Conservation (phyloP, 2,329 filamentous ascomycete genomes). For the Stagonosporopsis cucurbitacearum region DNA sequence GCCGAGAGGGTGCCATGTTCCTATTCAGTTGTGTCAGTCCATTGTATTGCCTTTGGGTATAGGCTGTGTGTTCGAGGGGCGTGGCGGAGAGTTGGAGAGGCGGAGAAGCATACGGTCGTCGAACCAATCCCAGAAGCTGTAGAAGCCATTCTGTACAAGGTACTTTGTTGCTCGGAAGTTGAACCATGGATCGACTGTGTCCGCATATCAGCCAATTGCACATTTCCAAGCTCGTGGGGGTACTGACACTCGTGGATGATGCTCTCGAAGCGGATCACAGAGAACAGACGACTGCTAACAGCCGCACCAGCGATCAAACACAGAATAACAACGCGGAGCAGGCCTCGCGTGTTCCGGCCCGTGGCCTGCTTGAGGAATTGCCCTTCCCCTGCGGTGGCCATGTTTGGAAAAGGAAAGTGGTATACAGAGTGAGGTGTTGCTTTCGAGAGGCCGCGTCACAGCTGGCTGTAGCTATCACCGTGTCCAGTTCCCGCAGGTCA, state of each 20-base stretch:
- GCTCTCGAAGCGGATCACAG: slow-evolving; percentile 98
- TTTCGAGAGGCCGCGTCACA: slow-evolving; percentile 46
- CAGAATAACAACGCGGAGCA: slow-evolving; percentile 90
- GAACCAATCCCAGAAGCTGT: slow-evolving; percentile 99
- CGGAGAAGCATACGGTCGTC: slow-evolving; percentile 76
- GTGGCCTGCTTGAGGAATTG: slow-evolving; percentile 77
- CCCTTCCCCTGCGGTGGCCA: slow-evolving; percentile 50
- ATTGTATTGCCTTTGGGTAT: slow-evolving; percentile 5
- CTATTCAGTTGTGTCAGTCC: slow-evolving; percentile 49
- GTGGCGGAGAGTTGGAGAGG: slow-evolving; percentile 6
- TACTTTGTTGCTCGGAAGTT: slow-evolving; percentile 99
- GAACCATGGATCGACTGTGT: slow-evolving; percentile 96
- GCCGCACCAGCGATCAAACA: slow-evolving; percentile 89
- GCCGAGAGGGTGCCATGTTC: slow-evolving; percentile 98
- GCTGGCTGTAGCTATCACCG: slow-evolving; percentile 41
- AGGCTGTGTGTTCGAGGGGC: slow-evolving; percentile 3
- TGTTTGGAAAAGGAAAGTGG: slow-evolving; percentile 35
- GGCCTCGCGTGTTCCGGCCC: slow-evolving; percentile 79
- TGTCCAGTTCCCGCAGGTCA: slow-evolving; percentile 21
- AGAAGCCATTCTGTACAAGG: slow-evolving; percentile 94
- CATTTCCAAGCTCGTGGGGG: slow-evolving; percentile 10
- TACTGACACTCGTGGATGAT: slow-evolving; percentile 99
- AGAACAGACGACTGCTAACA: slow-evolving; percentile 93
- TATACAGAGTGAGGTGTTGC: slow-evolving; percentile 36
- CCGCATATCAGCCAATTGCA: slow-evolving; percentile 35